Evolutionary conservation across 352 stramenopile genomes (phyloP).

Genomic region (Globisporangium spinosum): DNA sequence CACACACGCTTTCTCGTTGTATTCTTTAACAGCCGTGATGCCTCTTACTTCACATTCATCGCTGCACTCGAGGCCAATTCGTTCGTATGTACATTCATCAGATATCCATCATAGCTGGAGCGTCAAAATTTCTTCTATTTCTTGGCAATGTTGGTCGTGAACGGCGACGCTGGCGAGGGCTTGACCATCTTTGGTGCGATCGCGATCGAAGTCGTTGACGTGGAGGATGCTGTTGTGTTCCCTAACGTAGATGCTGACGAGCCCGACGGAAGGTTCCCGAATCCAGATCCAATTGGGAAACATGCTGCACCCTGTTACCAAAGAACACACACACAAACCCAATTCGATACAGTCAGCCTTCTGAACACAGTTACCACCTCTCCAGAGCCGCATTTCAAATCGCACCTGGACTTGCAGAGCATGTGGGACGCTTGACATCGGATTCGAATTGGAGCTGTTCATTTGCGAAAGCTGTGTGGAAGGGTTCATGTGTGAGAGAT

Average conservation of each 20-base stretch:
- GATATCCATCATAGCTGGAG: not conserved
- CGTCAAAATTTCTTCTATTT: constrained; percentile 8
- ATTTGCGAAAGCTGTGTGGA: constrained; percentile 4
- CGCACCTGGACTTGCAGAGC: constrained; percentile 24
- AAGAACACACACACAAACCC: constrained; percentile 7
- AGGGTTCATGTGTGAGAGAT: constrained; percentile 5
- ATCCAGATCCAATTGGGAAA: constrained; percentile 45
- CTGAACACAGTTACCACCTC: not conserved
- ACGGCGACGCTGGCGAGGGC: constrained; percentile 9
- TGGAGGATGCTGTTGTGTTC: not conserved
- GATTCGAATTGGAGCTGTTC: constrained; percentile 4
- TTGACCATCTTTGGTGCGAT: constrained; percentile 23
- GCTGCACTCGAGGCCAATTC: too few species aligned
- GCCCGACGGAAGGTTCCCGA: constrained; percentile 10
- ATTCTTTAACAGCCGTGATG: too few species aligned
- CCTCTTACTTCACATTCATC: too few species aligned
- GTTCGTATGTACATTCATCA: not conserved
- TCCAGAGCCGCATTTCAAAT: not conserved
- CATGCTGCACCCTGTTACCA: constrained; percentile 30
- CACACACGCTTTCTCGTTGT: too few species aligned
- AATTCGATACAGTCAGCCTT: not conserved
- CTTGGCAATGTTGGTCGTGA: constrained; percentile 4
- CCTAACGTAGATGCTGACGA: constrained; percentile 7
- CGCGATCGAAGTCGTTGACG: constrained; percentile 3
- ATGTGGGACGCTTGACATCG: constrained; percentile 10